Percentiles rank a stretch among this genome's conserved stretches.
phyloP scores from a whole-genome alignment of 2,329 filamentous ascomycete species.

The Coniella vitis region DNA sequence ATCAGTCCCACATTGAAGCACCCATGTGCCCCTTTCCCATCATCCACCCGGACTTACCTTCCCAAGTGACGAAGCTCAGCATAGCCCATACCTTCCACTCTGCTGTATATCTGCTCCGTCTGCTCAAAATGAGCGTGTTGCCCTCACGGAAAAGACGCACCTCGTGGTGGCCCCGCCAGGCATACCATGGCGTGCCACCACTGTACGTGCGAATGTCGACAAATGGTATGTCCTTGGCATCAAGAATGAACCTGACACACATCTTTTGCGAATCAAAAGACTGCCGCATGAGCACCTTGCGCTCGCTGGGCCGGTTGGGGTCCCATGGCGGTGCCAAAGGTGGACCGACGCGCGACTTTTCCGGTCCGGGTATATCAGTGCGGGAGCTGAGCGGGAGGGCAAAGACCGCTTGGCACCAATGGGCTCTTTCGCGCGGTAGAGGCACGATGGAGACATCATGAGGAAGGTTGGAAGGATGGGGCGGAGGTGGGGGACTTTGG shows the following conservation, averaged over 20 bases:
- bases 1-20: background rate
- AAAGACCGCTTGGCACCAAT: constrained; percentile 59
- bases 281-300: constrained; percentile 49
- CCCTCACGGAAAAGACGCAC: constrained; percentile 44
- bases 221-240: constrained; percentile 37
- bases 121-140: constrained; percentile 41
- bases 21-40: too few species aligned
- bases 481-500: too few species aligned
- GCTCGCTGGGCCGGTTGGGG: constrained; percentile 38
- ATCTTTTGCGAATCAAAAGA: constrained; percentile 51
- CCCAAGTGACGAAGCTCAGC: constrained; percentile 53
- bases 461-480: too few species aligned
- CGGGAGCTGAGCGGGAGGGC: constrained; percentile 44
- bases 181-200: constrained; percentile 36
- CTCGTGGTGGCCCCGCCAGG: constrained; percentile 46
- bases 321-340: constrained; percentile 36
- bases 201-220: constrained; percentile 40
- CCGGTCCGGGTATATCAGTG: constrained; percentile 21
- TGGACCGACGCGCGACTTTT: constrained; percentile 21
- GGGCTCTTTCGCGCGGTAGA: constrained; percentile 30
- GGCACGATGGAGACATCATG: constrained; percentile 10
- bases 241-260: constrained; percentile 46
- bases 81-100: constrained; percentile 46
- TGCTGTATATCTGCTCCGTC: constrained; percentile 40
- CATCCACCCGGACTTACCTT: constrained; percentile 39